Conservation (phyloP, 2,329 filamentous ascomycete species). For the Cladosporium oxysporum region DNA sequence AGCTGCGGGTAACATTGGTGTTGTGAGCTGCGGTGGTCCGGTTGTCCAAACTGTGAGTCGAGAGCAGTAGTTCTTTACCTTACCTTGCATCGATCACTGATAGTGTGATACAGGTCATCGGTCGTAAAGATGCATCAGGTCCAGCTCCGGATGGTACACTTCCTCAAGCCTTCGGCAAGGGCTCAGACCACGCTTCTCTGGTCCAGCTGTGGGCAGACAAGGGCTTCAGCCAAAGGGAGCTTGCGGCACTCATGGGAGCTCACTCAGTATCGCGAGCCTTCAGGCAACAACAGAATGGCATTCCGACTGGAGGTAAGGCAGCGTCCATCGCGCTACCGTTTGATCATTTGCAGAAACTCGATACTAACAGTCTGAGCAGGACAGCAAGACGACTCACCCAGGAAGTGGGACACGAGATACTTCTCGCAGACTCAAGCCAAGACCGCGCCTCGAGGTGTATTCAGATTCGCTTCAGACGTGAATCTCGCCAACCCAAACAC, state of each 20-base stretch:
- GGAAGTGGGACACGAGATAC: conserved; percentile 54
- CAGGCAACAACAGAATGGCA: conserved; percentile 30
- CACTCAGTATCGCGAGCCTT: conserved; percentile 54
- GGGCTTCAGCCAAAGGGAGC: conserved; percentile 52
- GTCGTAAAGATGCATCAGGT: conserved; percentile 47
- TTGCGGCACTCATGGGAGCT: conserved; percentile 58
- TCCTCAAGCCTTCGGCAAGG: conserved; percentile 45
- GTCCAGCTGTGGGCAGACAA: conserved; percentile 53
- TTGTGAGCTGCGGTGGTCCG: conserved; percentile 30
- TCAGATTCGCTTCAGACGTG: conserved; percentile 35
- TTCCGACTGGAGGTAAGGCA: conserved; percentile 33
- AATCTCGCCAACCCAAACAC: conserved; percentile 30
- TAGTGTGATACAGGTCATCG: conserved; percentile 42
- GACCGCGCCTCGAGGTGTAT: conserved; percentile 26
- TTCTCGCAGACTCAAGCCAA: conserved; percentile 42
- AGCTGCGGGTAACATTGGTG: conserved; percentile 49
- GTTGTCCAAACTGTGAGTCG: conserved; percentile 21
- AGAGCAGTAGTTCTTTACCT: not conserved
- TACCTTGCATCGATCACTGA: not conserved
- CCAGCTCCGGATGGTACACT: conserved; percentile 49
- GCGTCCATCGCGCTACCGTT: not conserved
- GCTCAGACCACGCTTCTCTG: conserved; percentile 41
- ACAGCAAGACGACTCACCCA: conserved; percentile 52
- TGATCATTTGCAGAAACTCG: not conserved
- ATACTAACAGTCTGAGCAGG: conserved; percentile 15